Percentiles rank a stretch among this genome's conserved stretches.
Evolutionary conservation across 2,329 filamentous ascomycete genomes (phyloP).

Genomic region (Fusarium sambucinum): DNA sequence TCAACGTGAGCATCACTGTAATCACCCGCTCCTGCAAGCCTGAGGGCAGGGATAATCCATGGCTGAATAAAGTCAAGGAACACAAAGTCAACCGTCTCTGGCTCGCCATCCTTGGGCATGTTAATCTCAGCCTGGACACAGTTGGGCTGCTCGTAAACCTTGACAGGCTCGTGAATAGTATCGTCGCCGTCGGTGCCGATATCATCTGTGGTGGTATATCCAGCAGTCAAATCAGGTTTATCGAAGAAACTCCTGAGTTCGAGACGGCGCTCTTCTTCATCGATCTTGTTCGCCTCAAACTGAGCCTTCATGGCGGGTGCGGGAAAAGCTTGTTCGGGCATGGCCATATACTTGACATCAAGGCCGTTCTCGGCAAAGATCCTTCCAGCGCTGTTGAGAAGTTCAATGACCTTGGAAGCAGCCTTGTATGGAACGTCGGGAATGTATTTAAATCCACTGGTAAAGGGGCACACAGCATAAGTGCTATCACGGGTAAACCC

Average conservation of each 20-base stretch:
- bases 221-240: constrained; percentile 65
- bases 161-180: constrained; percentile 80
- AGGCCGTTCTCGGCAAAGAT: constrained; percentile 58
- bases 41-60: constrained; percentile 81
- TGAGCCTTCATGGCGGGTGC: constrained; percentile 30
- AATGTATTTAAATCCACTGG: constrained; percentile 80
- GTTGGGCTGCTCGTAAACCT: constrained; percentile 84
- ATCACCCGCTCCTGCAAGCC: constrained; percentile 64
- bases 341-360: constrained; percentile 61
- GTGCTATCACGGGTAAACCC: constrained; percentile 89
- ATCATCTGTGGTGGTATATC: constrained; percentile 92
- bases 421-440: constrained; percentile 83
- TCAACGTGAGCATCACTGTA: constrained; percentile 63
- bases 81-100: constrained; percentile 84
- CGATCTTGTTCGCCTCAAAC: constrained; percentile 26
- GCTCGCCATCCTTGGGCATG: constrained; percentile 69
- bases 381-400: constrained; percentile 67
- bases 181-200: constrained; percentile 88
- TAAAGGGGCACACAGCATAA: constrained; percentile 89
- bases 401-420: constrained; percentile 74
- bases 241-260: constrained; percentile 50
- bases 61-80: constrained; percentile 93
- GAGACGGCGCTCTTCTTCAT: constrained; percentile 45
- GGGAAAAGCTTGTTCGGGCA: constrained; percentile 60
- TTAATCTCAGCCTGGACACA: constrained; percentile 78